These are phyloP conservation scores for Candida maesae DNA, from an alignment of 805 yeast species.

Conservation along the genomic window DNA sequence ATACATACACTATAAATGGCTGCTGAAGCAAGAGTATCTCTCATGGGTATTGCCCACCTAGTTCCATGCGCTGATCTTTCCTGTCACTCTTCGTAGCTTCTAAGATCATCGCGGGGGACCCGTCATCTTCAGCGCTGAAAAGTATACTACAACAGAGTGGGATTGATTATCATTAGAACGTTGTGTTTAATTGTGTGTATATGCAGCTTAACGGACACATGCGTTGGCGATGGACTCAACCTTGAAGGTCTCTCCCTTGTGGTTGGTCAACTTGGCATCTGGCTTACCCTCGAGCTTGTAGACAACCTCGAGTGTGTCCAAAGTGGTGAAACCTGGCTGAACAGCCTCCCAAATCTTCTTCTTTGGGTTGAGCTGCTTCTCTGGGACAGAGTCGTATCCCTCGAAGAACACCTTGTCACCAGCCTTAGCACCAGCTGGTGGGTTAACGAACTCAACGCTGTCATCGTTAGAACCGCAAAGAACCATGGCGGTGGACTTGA, in stretches of 20 bases:
- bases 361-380: conserved; percentile 92
- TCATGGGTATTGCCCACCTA: too few relatives aligned
- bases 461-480: conserved; percentile 82
- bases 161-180: not conserved
- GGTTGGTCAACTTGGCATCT: conserved; percentile 64
- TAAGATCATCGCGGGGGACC: too few relatives aligned
- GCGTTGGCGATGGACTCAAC: conserved; percentile 72
- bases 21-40: too few relatives aligned
- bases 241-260: conserved; percentile 73
- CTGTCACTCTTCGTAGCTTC: too few relatives aligned
- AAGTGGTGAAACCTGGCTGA: conserved; percentile 88
- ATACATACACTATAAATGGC: too few relatives aligned
- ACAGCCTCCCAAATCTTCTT: conserved; percentile 96
- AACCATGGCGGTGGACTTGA: conserved; percentile 95
- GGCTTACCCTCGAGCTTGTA: conserved; percentile 77
- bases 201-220: conserved; percentile 60
- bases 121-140: too few relatives aligned
- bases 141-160: too few relatives aligned
- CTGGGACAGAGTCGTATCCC: conserved; percentile 85
- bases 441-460: conserved; percentile 88
- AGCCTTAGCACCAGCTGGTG: conserved; percentile 88
- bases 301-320: conserved; percentile 68
- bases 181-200: not conserved
- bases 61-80: too few relatives aligned
- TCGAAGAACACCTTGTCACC: conserved; percentile 97